Conservation (phyloP, 208 protist species). For the Leishmania guyanensis region DNA sequence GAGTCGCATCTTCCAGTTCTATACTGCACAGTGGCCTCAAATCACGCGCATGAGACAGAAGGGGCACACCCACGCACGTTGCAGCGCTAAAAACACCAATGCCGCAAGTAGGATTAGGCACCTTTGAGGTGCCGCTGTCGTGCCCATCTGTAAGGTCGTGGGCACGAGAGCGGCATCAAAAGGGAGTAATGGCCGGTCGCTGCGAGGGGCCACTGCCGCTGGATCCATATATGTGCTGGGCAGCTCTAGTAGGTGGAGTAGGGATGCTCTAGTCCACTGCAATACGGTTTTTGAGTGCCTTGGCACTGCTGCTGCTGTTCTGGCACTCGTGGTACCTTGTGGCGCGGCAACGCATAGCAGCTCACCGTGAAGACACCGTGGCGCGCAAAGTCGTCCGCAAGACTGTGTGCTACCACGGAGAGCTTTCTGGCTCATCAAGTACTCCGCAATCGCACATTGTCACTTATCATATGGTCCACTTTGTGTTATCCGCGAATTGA, state of each 20-base stretch:
- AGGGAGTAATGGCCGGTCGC: not conserved
- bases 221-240: not conserved
- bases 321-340: not conserved
- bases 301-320: not conserved
- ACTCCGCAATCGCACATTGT: not conserved
- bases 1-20: not conserved
- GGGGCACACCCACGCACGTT: not conserved
- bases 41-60: not conserved
- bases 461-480: not conserved
- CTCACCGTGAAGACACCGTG: not conserved
- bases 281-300: not conserved
- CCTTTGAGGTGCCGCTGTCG: not conserved
- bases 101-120: not conserved
- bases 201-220: no score
- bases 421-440: not conserved
- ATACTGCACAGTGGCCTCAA: not conserved
- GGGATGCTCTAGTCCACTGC: not conserved
- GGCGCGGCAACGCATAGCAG: not conserved
- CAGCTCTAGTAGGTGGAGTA: not conserved
- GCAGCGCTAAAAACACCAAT: not conserved
- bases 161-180: not conserved
- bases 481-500: not conserved
- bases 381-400: not conserved
- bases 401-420: not conserved
- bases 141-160: not conserved